Percentiles rank a stretch among this genome's conserved stretches.
phyloP scores from a whole-genome alignment of 306 rosid species.

The Begonia fuchsioides region DNA sequence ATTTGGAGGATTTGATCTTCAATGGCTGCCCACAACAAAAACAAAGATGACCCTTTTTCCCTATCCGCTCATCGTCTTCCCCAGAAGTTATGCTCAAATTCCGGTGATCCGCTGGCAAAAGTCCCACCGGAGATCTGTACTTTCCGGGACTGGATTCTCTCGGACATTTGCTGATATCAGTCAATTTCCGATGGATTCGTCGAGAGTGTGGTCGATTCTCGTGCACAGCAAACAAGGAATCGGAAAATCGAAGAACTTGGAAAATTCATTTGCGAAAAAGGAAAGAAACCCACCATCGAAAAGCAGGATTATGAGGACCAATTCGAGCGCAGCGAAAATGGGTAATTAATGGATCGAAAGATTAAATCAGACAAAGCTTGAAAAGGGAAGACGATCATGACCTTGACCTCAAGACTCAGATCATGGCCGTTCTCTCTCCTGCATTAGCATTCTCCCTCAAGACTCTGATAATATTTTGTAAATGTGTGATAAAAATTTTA shows the following conservation, averaged over 20 bases:
- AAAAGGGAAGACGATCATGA: slow-evolving; percentile 49
- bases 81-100: slow-evolving; percentile 3
- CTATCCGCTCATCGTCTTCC: slow-evolving; percentile 25
- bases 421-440: slow-evolving; percentile 28
- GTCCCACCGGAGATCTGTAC: slow-evolving; percentile 69
- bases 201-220: slow-evolving; percentile 51
- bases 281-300: slow-evolving; percentile 63
- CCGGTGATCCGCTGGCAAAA: slow-evolving; percentile 44
- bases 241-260: slow-evolving; percentile 53
- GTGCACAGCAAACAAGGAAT: slow-evolving; percentile 74
- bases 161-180: slow-evolving; percentile 73
- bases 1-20: slow-evolving; percentile 26
- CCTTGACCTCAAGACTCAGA: slow-evolving; percentile 38
- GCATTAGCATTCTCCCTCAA: no score
- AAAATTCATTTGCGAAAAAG: slow-evolving; percentile 53
- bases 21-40: slow-evolving; percentile 66
- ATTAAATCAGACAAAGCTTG: not conserved
- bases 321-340: slow-evolving; percentile 60
- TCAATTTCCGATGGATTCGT: slow-evolving; percentile 51
- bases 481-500: no score
- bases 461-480: no score
- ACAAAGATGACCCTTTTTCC: slow-evolving; percentile 21
- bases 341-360: not conserved
- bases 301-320: slow-evolving; percentile 52
- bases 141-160: slow-evolving; percentile 56